Conservation (phyloP, 139 green algal genomes). For the Bryopsis sp. region DNA sequence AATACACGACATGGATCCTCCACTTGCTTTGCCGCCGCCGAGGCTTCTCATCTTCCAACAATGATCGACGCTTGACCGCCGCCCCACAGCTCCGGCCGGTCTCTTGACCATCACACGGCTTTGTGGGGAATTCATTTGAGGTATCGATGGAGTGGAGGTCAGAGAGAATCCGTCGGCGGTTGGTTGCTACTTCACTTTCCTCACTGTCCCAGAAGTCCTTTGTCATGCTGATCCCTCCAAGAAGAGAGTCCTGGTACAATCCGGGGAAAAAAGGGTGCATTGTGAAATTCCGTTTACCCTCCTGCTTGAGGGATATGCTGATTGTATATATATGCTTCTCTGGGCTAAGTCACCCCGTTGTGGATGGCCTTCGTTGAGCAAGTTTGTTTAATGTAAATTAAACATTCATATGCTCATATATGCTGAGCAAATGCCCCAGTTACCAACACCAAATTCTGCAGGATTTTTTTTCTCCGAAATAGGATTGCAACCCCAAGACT, state of each 20-base stretch:
- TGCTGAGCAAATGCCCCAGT: no score
- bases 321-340: no score
- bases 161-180: not conserved
- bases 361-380: not conserved
- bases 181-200: not conserved
- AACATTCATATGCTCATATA: no score
- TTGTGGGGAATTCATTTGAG: not conserved
- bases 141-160: not conserved
- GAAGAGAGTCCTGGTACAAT: no score
- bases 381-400: no score
- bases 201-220: not conserved
- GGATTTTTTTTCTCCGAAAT: not conserved
- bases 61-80: no score
- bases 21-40: not conserved
- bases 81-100: no score
- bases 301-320: no score
- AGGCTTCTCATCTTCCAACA: not conserved
- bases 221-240: not conserved
- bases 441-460: not conserved
- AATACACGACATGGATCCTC: constrained; percentile 1
- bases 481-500: not conserved
- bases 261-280: no score
- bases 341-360: no score
- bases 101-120: not conserved
- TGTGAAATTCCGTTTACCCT: no score